A percentile compares a stretch with the other conserved stretches of the same genome.
phyloP scores from a whole-genome alignment of 805 yeast genomes.

The Wickerhamomyces xylosicus region DNA sequence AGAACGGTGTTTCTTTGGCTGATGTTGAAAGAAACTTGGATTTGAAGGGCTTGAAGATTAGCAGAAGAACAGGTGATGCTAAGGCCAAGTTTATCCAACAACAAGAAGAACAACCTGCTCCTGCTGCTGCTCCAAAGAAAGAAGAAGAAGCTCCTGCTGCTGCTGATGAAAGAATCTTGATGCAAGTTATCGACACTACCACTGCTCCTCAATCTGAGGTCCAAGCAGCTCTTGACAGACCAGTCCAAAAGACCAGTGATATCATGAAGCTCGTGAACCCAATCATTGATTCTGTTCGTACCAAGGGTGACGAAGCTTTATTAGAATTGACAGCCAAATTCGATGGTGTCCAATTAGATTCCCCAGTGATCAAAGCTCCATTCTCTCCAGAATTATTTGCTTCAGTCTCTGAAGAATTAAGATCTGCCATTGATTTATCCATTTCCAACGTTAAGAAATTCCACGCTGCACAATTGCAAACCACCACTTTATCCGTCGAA shows the following conservation, averaged over 20 bases:
- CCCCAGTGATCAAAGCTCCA: constrained; percentile 82
- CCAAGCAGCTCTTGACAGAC: constrained; percentile 65
- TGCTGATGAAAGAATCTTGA: constrained; percentile 13
- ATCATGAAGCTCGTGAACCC: constrained; percentile 91
- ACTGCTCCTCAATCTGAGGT: constrained; percentile 36
- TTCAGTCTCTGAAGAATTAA: constrained; percentile 60
- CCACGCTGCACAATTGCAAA: constrained; percentile 86
- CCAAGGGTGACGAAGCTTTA: constrained; percentile 77
- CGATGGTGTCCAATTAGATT: constrained; percentile 64
- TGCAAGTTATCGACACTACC: constrained; percentile 38
- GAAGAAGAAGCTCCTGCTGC: constrained; percentile 21
- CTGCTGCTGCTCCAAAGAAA: constrained; percentile 13
- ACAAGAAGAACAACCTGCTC: constrained; percentile 15
- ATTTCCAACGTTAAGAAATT: constrained; percentile 81
- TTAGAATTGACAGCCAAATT: constrained; percentile 86
- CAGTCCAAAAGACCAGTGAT: constrained; percentile 89
- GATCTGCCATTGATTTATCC: constrained; percentile 80
- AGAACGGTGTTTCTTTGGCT: constrained; percentile 66
- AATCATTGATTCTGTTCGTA: constrained; percentile 68
- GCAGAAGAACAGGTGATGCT: constrained; percentile 94
- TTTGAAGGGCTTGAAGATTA: constrained; percentile 72
- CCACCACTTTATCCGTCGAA: constrained; percentile 68
- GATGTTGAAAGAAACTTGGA: constrained; percentile 84
- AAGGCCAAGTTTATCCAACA: constrained; percentile 58
- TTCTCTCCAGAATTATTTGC: constrained; percentile 67